Percentiles rank a stretch among this genome's conserved stretches.
Evolutionary conservation across 2,329 filamentous ascomycete genomes (phyloP).

Genomic region (Sclerotinia trifoliorum): DNA sequence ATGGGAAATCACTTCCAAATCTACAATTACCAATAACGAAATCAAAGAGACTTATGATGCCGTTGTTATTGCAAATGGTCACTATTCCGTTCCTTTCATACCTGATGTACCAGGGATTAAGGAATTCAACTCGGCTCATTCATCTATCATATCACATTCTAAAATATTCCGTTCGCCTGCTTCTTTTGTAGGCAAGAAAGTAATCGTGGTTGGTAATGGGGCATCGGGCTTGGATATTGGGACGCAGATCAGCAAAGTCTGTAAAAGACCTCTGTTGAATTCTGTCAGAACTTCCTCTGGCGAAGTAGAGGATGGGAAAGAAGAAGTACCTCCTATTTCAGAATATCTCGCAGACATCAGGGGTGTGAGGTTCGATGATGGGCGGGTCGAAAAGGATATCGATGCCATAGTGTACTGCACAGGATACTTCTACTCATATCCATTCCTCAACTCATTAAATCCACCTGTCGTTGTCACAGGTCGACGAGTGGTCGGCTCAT

Average conservation of each 20-base stretch:
- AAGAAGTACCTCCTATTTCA: conserved; percentile 58
- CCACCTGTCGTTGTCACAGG: conserved; percentile 66
- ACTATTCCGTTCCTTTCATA: conserved; percentile 68
- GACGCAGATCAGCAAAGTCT: conserved; percentile 65
- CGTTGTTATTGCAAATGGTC: conserved; percentile 71
- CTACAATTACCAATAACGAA: conserved; percentile 32
- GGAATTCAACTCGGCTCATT: conserved; percentile 59
- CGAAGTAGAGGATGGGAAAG: conserved; percentile 40
- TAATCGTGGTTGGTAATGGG: conserved; percentile 79
- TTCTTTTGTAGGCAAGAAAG: conserved; percentile 65
- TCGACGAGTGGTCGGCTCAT: conserved; percentile 67
- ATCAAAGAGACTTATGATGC: conserved; percentile 56
- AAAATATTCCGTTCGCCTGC: conserved; percentile 73
- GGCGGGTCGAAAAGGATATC: conserved; percentile 61
- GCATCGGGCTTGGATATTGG: conserved; percentile 84
- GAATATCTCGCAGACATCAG: conserved; percentile 54
- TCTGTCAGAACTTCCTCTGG: conserved; percentile 56
- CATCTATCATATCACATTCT: conserved; percentile 66
- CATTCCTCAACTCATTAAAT: conserved; percentile 58
- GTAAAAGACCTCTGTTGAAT: conserved; percentile 60
- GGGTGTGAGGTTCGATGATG: conserved; percentile 66
- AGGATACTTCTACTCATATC: conserved; percentile 82
- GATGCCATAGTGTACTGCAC: conserved; percentile 85
- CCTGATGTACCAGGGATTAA: conserved; percentile 60
- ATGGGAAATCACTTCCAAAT: conserved; percentile 53